Evolutionary conservation across 495 filamentous ascomycete species (phyloP), one percentile per base, ranked within the genome.

Genomic region (Hypomontagnella monticulosa): DNA sequence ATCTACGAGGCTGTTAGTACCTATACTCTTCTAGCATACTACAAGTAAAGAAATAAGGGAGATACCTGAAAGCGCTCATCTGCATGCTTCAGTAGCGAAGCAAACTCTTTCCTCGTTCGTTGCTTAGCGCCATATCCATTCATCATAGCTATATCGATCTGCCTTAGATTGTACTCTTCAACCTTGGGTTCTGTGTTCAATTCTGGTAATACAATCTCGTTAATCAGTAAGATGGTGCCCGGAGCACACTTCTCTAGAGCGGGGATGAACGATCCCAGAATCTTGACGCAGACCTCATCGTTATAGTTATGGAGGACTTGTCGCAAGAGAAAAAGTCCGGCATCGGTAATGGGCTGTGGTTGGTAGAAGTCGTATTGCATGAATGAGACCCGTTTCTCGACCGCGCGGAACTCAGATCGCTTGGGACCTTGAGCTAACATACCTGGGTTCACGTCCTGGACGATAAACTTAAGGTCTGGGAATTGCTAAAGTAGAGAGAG

Each of bases 121-220:
- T 76, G 71, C 30, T 75, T 76, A 0, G 70, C 57, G 18, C 70
- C 70, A 12, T 60, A 56, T 6, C 1, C 12, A 9, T 75, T 54
- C 18, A 75, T 10, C 75, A 78, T 76, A 23, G 55, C 16, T 20
- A 78, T 66, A 55, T 78, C 76, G 0, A 70, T 20, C 52, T 72
- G 57, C 4, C 71, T 32, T 18, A 61, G 7, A 0, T 15, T 15
- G 2, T 58, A 49, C 37, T 74, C 71, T 10, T 5, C 0, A 32
- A 38, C 16, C n/a, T 66, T 19, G 0, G 53, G 55, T 16, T 30
- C 12, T 2, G 19, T 15, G 1, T 57, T 52, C 8, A 47, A 60
- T 43, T 71, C 62, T 0, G 75, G 75, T 19, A 75, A 3, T 1
- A 78, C 50, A 2, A 63, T 66, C 8, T 78, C 75, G 54, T 78